Percentiles rank a stretch among this genome's conserved stretches.
Evolutionary conservation across 768 basidiomycete species (phyloP).

Genomic region (Mycena capillaripes): DNA sequence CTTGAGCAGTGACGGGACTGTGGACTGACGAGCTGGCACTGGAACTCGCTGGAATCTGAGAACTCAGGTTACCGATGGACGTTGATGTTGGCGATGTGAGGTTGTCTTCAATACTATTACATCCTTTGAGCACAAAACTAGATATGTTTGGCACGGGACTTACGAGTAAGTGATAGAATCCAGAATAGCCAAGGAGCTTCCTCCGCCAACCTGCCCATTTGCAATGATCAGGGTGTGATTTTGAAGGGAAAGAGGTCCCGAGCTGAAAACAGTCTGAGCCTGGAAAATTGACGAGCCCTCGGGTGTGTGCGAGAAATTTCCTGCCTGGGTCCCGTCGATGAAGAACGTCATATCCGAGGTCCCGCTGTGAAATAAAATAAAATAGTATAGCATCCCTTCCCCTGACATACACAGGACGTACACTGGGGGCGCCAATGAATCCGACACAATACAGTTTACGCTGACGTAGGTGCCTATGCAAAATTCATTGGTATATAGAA

Average conservation of each 20-base stretch:
- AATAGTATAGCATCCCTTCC: neutral
- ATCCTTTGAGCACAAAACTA: neutral
- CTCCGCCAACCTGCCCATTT: neutral
- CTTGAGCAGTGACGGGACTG: too few species aligned
- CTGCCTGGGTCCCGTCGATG: constrained; percentile 14
- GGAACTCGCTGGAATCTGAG: neutral
- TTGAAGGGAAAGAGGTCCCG: neutral
- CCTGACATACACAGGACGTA: neutral
- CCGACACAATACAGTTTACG: constrained; percentile 29
- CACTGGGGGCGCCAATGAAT: constrained; percentile 14
- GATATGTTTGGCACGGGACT: neutral
- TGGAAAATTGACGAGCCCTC: constrained; percentile 10
- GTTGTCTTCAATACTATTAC: neutral
- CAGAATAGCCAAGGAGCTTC: constrained; percentile 27
- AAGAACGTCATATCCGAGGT: constrained; percentile 17
- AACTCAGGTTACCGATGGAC: too few species aligned
- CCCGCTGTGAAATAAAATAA: constrained; percentile 11
- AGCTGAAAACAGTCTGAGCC: constrained; percentile 23
- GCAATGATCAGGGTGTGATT: constrained; percentile 29
- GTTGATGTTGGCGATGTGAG: too few species aligned
- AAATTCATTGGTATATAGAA: neutral
- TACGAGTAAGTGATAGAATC: constrained; percentile 35
- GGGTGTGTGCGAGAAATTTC: constrained; percentile 1
- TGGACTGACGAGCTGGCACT: too few species aligned
- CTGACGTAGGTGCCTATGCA: constrained; percentile 26